These are phyloP conservation scores for Beauveria pseudobassiana DNA, from an alignment of 2,329 filamentous ascomycete genomes.

Conservation along the genomic window DNA sequence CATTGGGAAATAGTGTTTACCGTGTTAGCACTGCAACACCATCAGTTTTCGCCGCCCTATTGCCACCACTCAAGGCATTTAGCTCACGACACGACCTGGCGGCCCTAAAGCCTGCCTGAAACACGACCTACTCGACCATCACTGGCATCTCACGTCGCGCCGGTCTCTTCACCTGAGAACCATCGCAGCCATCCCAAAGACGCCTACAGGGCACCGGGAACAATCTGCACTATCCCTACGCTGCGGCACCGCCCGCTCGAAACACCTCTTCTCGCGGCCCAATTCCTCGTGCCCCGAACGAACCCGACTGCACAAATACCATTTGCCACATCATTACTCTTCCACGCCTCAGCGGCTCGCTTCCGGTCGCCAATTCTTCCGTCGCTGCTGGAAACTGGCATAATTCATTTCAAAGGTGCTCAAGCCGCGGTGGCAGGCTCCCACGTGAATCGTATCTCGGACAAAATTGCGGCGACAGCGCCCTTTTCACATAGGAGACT, in stretches of 20 bases:
- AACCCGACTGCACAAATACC: constrained; percentile 7
- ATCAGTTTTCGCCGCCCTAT: neutral
- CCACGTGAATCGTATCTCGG: constrained; percentile 1
- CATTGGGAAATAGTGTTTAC: constrained; percentile 1
- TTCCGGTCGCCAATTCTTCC: neutral
- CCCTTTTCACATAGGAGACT: constrained; percentile 10
- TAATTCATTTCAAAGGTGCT: neutral
- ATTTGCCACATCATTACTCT: neutral
- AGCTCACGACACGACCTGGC: constrained; percentile 5
- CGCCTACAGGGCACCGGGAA: neutral
- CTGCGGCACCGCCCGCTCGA: neutral
- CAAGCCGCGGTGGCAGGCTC: constrained; percentile 3
- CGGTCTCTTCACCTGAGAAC: neutral
- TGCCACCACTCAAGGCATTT: neutral
- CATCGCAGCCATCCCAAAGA: neutral
- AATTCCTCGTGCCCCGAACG: neutral
- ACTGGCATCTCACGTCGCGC: constrained; percentile 3
- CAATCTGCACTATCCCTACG: neutral
- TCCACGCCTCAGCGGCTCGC: neutral
- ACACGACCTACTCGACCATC: constrained; percentile 9
- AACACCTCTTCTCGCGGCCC: neutral
- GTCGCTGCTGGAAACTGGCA: neutral
- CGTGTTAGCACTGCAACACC: neutral
- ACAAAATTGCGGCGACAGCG: constrained; percentile 7
- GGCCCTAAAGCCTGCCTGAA: constrained; percentile 11